phyloP scores from a whole-genome alignment of 2,329 filamentous ascomycete genomes.

The Metarhizium robertsii region DNA sequence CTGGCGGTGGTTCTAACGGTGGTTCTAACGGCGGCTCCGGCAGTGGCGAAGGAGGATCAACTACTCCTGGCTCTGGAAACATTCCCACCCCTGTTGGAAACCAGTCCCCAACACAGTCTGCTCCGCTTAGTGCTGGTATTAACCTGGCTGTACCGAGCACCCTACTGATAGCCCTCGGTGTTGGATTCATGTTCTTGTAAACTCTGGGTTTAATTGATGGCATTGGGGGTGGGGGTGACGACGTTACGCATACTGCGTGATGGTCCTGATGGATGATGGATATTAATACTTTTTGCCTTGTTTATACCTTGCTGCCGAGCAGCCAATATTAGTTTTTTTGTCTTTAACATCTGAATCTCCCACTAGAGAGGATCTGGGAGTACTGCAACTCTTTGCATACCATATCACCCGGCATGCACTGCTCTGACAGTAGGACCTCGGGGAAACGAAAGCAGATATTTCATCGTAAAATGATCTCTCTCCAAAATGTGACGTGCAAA shows the following conservation, averaged over 20 bases:
- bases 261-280: neutral
- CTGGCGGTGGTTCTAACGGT: conserved; percentile 9
- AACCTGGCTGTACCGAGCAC: conserved; percentile 30
- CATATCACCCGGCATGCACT: neutral
- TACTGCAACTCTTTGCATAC: neutral
- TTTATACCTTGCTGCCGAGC: conserved; percentile 9
- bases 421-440: neutral
- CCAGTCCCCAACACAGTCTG: conserved; percentile 5
- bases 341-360: neutral
- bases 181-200: conserved; percentile 32
- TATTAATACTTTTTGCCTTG: conserved; percentile 8
- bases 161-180: conserved; percentile 32
- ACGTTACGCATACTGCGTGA: neutral
- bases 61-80: neutral
- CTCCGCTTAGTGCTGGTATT: conserved; percentile 13
- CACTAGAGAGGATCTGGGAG: neutral
- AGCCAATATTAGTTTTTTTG: neutral
- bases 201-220: neutral
- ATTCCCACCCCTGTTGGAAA: neutral
- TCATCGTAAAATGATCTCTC: too few species aligned
- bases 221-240: neutral
- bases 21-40: neutral
- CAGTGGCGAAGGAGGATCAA: too few species aligned
- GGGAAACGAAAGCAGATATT: neutral
- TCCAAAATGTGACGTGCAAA: neutral